These are phyloP conservation scores for Hyaloscypha finlandica DNA, from an alignment of 495 filamentous ascomycete genomes.

Conservation along the genomic window DNA sequence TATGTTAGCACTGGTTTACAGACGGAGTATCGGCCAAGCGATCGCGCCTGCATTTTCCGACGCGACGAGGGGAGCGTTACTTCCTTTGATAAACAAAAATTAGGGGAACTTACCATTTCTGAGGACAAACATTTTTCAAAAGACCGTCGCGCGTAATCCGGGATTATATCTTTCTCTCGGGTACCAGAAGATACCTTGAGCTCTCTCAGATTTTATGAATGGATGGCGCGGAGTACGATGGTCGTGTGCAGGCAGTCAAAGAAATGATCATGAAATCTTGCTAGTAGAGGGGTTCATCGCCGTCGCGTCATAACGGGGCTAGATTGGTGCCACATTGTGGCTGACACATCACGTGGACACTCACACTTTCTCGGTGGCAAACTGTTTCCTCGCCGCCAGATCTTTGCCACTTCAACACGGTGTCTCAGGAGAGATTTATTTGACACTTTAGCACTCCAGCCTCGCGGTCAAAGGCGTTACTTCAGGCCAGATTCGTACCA, in stretches of 20 bases:
- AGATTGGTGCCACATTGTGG: background rate
- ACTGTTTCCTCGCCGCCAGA: background rate
- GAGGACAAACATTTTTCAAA: conserved; percentile 65
- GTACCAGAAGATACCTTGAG: conserved; percentile 1
- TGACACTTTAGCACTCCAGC: too few species aligned
- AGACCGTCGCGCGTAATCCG: background rate
- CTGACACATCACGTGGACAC: background rate
- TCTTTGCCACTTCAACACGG: background rate
- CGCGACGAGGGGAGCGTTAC: conserved; percentile 33
- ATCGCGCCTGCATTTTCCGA: conserved; percentile 17
- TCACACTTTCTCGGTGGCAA: background rate
- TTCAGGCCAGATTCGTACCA: too few species aligned
- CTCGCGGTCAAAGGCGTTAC: too few species aligned
- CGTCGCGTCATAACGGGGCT: background rate
- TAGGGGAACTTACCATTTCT: conserved; percentile 56
- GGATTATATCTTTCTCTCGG: background rate
- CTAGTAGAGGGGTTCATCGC: conserved; percentile 12
- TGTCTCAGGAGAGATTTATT: background rate
- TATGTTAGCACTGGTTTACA: conserved; percentile 24
- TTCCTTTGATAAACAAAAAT: conserved; percentile 32
- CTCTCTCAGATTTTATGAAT: background rate
- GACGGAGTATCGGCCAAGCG: background rate
- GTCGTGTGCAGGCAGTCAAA: background rate
- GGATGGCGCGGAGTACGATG: background rate
- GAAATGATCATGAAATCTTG: conserved; percentile 12